Evolutionary conservation across 768 basidiomycete genomes (phyloP), one percentile per base, ranked within the genome.

Genomic region (Asterophora parasitica): DNA sequence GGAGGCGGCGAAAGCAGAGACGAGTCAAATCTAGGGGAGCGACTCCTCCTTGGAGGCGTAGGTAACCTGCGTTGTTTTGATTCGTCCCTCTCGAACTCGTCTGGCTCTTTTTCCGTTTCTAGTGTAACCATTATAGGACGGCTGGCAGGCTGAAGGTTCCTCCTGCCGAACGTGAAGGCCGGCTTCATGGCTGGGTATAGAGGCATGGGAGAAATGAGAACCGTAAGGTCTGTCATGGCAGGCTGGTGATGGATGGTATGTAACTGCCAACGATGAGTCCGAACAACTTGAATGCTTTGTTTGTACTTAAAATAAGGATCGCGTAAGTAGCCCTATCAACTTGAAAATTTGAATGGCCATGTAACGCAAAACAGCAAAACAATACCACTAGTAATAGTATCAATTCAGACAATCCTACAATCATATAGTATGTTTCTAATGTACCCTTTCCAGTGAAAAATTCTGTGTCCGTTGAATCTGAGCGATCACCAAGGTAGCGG

Each of bases 201-300:
- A 27, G 73, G 71, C 15, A 69, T 68, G 2, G 76, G 74, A n/a
- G 74, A 70, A 34, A 76, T 65, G 37, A 79, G 70, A 23, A 77
- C 74, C 1, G 76, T 78, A 15, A 78, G 68, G 60, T 78, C 77
- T 4, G 76, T 68, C 76, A 77, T 77, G 33, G 15, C 30, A 7
- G 23, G 9, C 12, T 31, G 30, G 30, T 31, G 30, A 31, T 31
- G 30, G 8, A 31, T 31, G 23, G 23, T 23, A 6, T n/a, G 23
- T 6, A 23, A 23, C 23, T 23, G 23, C 23, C 23, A 23, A 23
- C 23, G 23, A 23, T 3, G 23, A 6, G 9, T n/a, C n/a, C n/a
- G n/a, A n/a, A n/a, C n/a, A n/a, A n/a, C n/a, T n/a, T 31, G 9
- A 3, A 31, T 31, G 30, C 30, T 31, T 31, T 31, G 30, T 31